Base-by-base conservation (phyloP, 371 early-diverging fungal species). In the Lichtheimia ornata region DNA sequence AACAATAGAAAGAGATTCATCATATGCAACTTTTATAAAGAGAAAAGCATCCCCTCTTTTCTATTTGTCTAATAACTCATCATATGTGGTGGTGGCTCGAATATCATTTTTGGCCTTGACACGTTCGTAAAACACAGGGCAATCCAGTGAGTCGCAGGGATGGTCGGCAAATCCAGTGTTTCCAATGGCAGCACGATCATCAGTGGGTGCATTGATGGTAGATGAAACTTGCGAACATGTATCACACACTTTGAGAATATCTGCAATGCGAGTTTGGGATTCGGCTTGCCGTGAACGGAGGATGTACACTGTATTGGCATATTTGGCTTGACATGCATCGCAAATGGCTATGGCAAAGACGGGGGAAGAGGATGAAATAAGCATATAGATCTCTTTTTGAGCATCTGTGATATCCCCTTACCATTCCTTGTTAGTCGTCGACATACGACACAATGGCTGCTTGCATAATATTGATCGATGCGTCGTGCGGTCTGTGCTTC, bases 91-190 rank as follows among this genome's bases (percentile, higher is more conserved):
- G 2, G 67, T 56, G 20, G 53, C 69, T 30, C 59, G 54, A 1
- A 74, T 65, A 56, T 79, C 77, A 28, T 72, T 51, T 57, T 66
- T 72, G 43, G 73, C 65, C 50, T 73, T 79, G 28, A 66, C 56
- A 24, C 80, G 66, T 67, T 72, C 65, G 62, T 65, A 81, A 49
- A 69, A 76, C 0, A 72, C 58, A 24, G 76, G 71, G 52, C 81
- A 81, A 53, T 81, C 76, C 0, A 81, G 56, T 7, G 81, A 81
- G 44, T 69, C 63, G 59, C 81, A 81, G 0, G 76, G 76, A 45
- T 72, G 62, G 59, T 77, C 77, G 0, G 59, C 69, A 59, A 49
- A 63, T 1, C 63, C 64, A 5, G 57, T 66, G 20, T 18, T 42
- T 13, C 43, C 56, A 25, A 59, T 53, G 35, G 57, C 17, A 5